Percentiles rank a stretch among this genome's conserved stretches.
phyloP scores from a whole-genome alignment of 805 yeast genomes.

The Torulaspora maleeae region DNA sequence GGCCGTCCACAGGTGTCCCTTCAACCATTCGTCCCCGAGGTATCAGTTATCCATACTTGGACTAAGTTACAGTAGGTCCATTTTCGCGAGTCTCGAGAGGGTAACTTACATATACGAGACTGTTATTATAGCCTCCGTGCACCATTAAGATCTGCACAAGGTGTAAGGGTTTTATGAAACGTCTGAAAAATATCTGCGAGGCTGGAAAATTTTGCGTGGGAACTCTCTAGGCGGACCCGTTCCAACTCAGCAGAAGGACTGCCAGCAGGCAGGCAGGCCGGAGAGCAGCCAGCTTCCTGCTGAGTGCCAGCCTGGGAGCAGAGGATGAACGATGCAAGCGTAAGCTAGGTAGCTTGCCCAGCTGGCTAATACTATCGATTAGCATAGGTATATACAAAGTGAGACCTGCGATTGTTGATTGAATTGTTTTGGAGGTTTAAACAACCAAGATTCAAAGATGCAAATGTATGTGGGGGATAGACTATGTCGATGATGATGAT shows the following conservation, averaged over 20 bases:
- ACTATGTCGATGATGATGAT: not conserved
- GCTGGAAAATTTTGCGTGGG: not conserved
- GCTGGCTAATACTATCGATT: not conserved
- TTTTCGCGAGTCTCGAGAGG: not conserved
- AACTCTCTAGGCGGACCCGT: not conserved
- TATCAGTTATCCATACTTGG: not conserved
- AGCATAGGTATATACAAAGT: not conserved
- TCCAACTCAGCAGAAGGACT: not conserved
- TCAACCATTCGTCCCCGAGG: not conserved
- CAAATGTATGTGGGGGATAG: slow-evolving; percentile 41
- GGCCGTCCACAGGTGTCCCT: not conserved
- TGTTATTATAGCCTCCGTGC: no score
- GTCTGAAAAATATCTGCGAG: no score
- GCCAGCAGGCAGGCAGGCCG: not conserved
- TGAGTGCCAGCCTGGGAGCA: no score
- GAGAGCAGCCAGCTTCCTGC: no score
- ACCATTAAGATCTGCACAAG: not conserved
- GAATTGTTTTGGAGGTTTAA: slow-evolving; percentile 7
- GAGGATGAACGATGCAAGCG: not conserved
- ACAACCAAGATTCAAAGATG: slow-evolving; percentile 39
- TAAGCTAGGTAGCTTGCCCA: not conserved
- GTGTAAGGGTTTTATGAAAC: no score
- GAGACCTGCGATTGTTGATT: not conserved
- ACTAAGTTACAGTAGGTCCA: no score
- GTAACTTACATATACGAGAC: no score